Percentiles rank a stretch among this genome's conserved stretches.
These are phyloP conservation scores for Talaromyces funiculosus DNA, from an alignment of 2,329 filamentous ascomycete genomes.

Conservation along the genomic window DNA sequence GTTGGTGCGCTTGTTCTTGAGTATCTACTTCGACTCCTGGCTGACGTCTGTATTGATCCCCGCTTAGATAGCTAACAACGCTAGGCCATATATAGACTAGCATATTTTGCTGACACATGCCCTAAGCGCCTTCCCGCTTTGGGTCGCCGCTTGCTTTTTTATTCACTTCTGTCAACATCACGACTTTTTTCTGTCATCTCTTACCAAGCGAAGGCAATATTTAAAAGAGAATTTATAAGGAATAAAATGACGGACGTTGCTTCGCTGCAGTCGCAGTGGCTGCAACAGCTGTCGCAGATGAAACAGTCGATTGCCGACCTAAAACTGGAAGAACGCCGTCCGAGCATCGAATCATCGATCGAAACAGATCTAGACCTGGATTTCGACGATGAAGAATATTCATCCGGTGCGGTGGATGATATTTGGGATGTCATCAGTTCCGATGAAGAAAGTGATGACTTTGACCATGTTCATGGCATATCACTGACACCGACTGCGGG, in stretches of 20 bases:
- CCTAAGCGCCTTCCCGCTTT: constrained; percentile 10
- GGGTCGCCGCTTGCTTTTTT: constrained; percentile 1
- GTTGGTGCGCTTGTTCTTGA: neutral
- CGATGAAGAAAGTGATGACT: constrained; percentile 60
- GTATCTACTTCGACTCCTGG: constrained; percentile 4
- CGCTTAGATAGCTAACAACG: neutral
- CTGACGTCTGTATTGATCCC: constrained; percentile 10
- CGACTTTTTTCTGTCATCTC: neutral
- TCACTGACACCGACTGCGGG: constrained; percentile 24
- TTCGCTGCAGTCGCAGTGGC: constrained; percentile 63
- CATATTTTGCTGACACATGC: constrained; percentile 4
- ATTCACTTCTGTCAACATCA: neutral
- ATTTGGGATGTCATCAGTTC: constrained; percentile 90
- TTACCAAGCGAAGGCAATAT: neutral
- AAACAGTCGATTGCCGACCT: constrained; percentile 73
- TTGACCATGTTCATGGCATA: constrained; percentile 49
- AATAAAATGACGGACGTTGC: constrained; percentile 21
- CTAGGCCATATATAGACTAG: neutral
- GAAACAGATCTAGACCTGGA: constrained; percentile 55
- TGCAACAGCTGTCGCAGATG: constrained; percentile 80
- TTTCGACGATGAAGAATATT: constrained; percentile 55
- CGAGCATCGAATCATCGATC: constrained; percentile 36
- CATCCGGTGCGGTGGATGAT: constrained; percentile 63
- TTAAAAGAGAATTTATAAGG: neutral
- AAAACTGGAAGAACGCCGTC: constrained; percentile 48